phyloP scores from a whole-genome alignment of 306 rosid genomes.

The Echinosophora koreensis region DNA sequence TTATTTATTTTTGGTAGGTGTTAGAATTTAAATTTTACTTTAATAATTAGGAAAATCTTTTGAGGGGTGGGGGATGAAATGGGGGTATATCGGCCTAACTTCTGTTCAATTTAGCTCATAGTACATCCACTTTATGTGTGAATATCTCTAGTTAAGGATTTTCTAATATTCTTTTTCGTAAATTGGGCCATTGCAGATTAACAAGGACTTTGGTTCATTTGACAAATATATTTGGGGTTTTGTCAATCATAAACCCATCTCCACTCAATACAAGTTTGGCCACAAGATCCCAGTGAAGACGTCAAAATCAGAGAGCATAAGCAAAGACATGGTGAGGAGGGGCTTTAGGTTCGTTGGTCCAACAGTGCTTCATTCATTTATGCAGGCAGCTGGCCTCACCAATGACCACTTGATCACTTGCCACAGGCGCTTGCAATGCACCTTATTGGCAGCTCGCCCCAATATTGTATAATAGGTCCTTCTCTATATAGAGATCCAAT shows the following conservation, averaged over 20 bases:
- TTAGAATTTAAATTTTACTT: neutral
- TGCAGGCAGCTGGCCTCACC: constrained; percentile 95
- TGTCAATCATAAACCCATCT: constrained; percentile 84
- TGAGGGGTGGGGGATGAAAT: too few relatives aligned
- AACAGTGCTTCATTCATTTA: constrained; percentile 90
- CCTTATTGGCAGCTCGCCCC: constrained; percentile 54
- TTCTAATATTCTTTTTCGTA: constrained; percentile 17
- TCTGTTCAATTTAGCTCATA: constrained; percentile 16
- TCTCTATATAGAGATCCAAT: constrained; percentile 46
- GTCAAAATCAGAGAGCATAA: constrained; percentile 93
- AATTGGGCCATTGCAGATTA: constrained; percentile 61
- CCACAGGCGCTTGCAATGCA: constrained; percentile 87
- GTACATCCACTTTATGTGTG: too few relatives aligned
- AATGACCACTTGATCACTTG: constrained; percentile 91
- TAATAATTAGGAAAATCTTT: neutral
- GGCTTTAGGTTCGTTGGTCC: constrained; percentile 94
- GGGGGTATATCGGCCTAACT: neutral
- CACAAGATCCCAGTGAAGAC: constrained; percentile 95
- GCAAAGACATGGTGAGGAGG: constrained; percentile 93
- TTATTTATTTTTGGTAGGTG: too few relatives aligned
- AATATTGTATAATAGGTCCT: constrained; percentile 36
- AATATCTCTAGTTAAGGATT: neutral
- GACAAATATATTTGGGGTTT: constrained; percentile 90
- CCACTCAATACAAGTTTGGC: constrained; percentile 85
- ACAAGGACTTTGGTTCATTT: constrained; percentile 81